Conservation (phyloP, 2,329 filamentous ascomycete species). For the Myriosclerotinia scirpicola region DNA sequence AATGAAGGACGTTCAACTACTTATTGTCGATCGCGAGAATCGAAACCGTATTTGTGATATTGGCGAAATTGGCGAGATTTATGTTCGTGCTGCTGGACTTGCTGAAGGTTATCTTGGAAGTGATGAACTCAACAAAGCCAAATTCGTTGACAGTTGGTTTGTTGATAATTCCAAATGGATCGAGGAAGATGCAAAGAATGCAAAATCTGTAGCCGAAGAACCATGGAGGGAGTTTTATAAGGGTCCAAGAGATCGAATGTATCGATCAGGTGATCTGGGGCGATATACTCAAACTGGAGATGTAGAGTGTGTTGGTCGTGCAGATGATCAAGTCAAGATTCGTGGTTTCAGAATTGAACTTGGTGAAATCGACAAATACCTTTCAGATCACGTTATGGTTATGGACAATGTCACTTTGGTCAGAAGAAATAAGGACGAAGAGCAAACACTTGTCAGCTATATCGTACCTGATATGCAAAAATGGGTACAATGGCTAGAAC, state of each 20-base stretch:
- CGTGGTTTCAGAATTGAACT: constrained; percentile 95
- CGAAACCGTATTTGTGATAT: constrained; percentile 68
- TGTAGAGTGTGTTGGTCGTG: constrained; percentile 75
- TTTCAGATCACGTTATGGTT: constrained; percentile 72
- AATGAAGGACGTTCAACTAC: constrained; percentile 84
- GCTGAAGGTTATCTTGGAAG: constrained; percentile 70
- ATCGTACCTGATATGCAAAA: constrained; percentile 78
- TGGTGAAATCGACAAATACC: constrained; percentile 83
- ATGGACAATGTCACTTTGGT: constrained; percentile 85
- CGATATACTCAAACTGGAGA: constrained; percentile 67
- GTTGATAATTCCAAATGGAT: constrained; percentile 41
- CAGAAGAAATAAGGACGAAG: constrained; percentile 79
- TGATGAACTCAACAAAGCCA: constrained; percentile 38
- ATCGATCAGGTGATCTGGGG: constrained; percentile 85
- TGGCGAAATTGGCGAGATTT: constrained; percentile 83
- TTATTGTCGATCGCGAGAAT: constrained; percentile 74
- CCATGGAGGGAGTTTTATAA: constrained; percentile 78
- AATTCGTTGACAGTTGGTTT: constrained; percentile 42
- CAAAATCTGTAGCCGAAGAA: constrained; percentile 57
- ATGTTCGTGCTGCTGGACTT: constrained; percentile 77
- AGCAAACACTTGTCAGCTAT: constrained; percentile 84
- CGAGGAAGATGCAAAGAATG: constrained; percentile 57
- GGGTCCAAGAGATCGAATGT: constrained; percentile 81
- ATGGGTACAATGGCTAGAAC: constrained; percentile 68
- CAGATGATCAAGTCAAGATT: constrained; percentile 91